Evolutionary conservation across 2,329 filamentous ascomycete genomes (phyloP), one percentile per base, ranked within the genome.

Genomic region (Rhinocladiella similis): DNA sequence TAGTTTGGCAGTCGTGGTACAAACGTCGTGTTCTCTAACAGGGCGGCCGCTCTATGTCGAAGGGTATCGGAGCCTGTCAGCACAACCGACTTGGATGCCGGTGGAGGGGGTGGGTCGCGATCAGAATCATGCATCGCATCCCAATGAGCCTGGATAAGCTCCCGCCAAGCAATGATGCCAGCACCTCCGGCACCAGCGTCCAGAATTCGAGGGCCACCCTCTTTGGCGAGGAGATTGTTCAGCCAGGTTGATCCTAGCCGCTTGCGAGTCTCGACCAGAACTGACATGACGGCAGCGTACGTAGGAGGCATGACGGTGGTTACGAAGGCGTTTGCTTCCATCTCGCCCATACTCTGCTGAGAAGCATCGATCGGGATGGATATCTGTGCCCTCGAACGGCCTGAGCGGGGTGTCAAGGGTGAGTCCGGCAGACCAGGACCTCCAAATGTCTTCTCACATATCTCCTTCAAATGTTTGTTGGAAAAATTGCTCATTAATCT

Each of bases 1-100:
- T 93, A 91, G 67, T 97, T 91, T 0, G 94, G 94, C n/a, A 97
- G 76, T 3, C 92, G 86, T 6, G 93, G 92, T 6, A 99, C 80
- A 68, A 99, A 97, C 0, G 89, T 95, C 0, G 94, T 97, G 69
- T 97, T 88, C 36, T 95, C 82, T 12, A 99, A 77, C 61, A 97
- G 83, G 16, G 78, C 79, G 63, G 91, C 90, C 20, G 91, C 80
- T 29, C 91, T 87, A 54, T 89, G 80, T 16, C 91, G 85, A 25
- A 99, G 77, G 2, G 84, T 76, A 60, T 91, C 84, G 0, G 90
- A 89, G 0, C 86, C 91, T 1, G 89, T 85, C 2, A 97, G 75
- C 1, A 96, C 91, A 0, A 90, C 92, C 52, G 89, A 88, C 69
- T 88, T 91, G 1, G 90, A 89, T 2, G 82, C 78, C 1, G 85